Conservation (phyloP, 805 yeast genomes). For the Metschnikowia dekortorum region DNA sequence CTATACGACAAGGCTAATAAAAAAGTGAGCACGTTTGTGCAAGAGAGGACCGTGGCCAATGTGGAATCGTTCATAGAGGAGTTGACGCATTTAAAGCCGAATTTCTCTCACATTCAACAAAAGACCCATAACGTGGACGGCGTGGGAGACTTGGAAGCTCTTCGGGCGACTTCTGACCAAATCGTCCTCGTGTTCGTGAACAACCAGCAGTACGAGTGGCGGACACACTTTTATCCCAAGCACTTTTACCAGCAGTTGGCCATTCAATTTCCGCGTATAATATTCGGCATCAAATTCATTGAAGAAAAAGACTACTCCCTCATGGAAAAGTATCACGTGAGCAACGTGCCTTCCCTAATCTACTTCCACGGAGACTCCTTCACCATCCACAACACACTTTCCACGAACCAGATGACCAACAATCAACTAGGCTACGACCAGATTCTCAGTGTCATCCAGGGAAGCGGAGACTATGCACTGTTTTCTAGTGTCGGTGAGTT, state of each 20-base stretch:
- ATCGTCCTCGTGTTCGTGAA: conserved; percentile 11
- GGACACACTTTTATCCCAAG: conserved; percentile 25
- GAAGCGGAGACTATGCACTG: conserved; percentile 4
- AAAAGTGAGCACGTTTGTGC: conserved; percentile 34
- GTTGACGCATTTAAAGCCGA: conserved; percentile 7
- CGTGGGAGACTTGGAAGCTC: conserved; percentile 2
- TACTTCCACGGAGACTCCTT: conserved; percentile 23
- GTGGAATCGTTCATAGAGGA: conserved; percentile 9
- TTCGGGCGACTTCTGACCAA: background rate
- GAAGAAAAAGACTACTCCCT: conserved; percentile 20
- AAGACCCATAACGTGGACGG: background rate
- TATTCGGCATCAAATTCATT: conserved; percentile 25
- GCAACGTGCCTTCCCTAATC: conserved; percentile 30
- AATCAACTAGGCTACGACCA: conserved; percentile 16
- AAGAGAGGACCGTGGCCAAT: conserved; percentile 14
- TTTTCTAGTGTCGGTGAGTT: conserved; percentile 8
- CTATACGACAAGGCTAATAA: conserved; percentile 41
- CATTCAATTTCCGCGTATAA: conserved; percentile 6
- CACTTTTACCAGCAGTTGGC: conserved; percentile 35
- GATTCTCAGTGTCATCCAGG: conserved; percentile 11
- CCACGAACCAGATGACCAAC: conserved; percentile 17
- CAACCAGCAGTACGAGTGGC: conserved; percentile 24
- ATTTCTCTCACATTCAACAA: background rate
- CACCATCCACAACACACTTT: conserved; percentile 21
- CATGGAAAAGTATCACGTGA: conserved; percentile 23